Base-by-base conservation (phyloP, 208 protist genomes). In the Trypanosoma mega region DNA sequence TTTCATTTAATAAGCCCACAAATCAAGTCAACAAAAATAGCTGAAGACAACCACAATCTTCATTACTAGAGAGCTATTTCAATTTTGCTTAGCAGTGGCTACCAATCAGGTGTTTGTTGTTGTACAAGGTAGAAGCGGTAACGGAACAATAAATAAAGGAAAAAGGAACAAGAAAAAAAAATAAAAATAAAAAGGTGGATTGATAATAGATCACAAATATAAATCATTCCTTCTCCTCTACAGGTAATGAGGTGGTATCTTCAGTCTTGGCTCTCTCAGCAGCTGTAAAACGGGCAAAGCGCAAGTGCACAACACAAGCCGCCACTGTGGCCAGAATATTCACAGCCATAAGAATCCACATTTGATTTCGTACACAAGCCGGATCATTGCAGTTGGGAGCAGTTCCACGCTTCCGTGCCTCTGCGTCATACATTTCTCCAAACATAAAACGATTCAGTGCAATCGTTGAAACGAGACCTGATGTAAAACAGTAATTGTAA, bases 401-500 rank as follows among this genome's bases (percentile, higher is more conserved):
- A 14, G 59, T 70, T 1, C 49, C 48, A 20, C 72, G 68, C 45
- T 43, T 46, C 18, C 50, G 33, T 12, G 72, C 80, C 49, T 82
- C 68, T 27, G 63, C 63, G 54, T 89, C 85, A 56, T 82, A 92
- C 71, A 92, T 79, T 41, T 44, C 71, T n/a, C 85, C 85, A 30
- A 89, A 92, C 81, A 89, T 87, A 61, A 89, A 85, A 45, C 71
- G 78, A 60, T 92, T 92, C 18, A 92, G 53, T 29, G 67, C 72
- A 56, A 92, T 85, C 26, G 77, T 82, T 60, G 77, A 75, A 44
- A 85, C 72, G 41, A 89, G 74, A 51, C 74, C 82, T 1, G 79
- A 80, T 3, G 69, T 71, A 51, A 81, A 92, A 65, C 79, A 82
- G 49, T 87, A 89, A 61, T 92, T 92, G 72, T 92, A 92, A 72